Conservation (phyloP, 805 yeast species). For the Metschnikowia drakensbergensis region DNA sequence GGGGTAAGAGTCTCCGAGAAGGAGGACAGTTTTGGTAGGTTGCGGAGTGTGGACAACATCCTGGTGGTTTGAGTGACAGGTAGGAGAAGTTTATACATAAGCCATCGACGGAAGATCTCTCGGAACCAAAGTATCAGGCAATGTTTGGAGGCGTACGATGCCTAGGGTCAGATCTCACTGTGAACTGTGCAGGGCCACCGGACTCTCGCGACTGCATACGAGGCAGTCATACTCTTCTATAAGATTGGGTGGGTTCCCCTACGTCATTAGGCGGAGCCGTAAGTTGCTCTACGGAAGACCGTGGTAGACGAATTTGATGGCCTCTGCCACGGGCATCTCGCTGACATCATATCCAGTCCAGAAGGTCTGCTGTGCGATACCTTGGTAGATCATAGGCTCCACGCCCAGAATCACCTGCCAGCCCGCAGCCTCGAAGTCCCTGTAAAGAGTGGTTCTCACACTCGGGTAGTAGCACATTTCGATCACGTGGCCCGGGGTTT, state of each 20-base stretch:
- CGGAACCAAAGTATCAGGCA: not conserved
- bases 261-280: too few species aligned
- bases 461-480: conserved; percentile 36
- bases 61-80: not conserved
- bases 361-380: conserved; percentile 27
- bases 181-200: not conserved
- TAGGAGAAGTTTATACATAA: not conserved
- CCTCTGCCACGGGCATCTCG: conserved; percentile 25
- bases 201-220: not conserved
- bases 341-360: conserved; percentile 28
- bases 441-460: conserved; percentile 23
- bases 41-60: conserved; percentile 21
- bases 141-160: not conserved
- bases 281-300: not conserved
- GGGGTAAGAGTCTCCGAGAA: conserved; percentile 28
- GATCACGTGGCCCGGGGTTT: conserved; percentile 24
- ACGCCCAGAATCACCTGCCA: conserved; percentile 32
- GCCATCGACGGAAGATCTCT: not conserved
- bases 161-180: not conserved
- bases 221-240: too few species aligned
- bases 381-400: conserved; percentile 32
- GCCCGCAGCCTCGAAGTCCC: conserved; percentile 20
- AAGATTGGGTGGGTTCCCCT: too few species aligned
- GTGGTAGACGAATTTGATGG: conserved; percentile 18
- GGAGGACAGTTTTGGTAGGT: conserved; percentile 28